Evolutionary conservation across 257 asterid genomes (phyloP).

Genomic region (Ligustrum vulgare): DNA sequence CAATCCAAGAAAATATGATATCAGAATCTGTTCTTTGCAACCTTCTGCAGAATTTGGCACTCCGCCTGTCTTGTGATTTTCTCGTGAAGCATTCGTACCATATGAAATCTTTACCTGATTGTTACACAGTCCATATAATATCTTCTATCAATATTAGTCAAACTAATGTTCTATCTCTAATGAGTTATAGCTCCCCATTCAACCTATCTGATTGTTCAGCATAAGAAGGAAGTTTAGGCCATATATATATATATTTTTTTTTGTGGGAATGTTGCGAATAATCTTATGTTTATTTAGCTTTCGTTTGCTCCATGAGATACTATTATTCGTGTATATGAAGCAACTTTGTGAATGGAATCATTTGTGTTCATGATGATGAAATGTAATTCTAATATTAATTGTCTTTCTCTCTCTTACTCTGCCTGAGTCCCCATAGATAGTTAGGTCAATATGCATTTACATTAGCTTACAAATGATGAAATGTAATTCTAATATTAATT

Average conservation of each 20-base stretch:
- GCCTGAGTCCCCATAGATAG: background rate
- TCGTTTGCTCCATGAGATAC: conserved; percentile 3
- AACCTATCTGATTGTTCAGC: background rate
- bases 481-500: background rate
- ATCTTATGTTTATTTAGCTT: conserved; percentile 5
- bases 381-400: background rate
- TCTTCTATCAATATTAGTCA: background rate
- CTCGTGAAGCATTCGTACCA: background rate
- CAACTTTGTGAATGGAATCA: conserved; percentile 18
- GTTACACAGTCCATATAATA: background rate
- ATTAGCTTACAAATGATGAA: background rate
- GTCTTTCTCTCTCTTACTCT: background rate
- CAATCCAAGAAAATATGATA: conserved; percentile 56
- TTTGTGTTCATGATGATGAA: conserved; percentile 15
- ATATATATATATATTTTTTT: conserved; percentile 18
- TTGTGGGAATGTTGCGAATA: background rate
- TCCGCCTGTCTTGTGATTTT: conserved; percentile 41
- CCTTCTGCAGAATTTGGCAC: conserved; percentile 56
- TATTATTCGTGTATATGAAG: conserved; percentile 11
- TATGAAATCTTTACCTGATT: conserved; percentile 6
- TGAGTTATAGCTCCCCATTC: background rate
- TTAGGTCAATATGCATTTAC: background rate
- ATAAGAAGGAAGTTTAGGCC: conserved; percentile 20
- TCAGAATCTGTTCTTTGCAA: conserved; percentile 70
- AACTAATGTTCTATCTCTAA: background rate